These are phyloP conservation scores for Hansenula sp. DNA, from an alignment of 1,139 yeast genomes.

Conservation along the genomic window DNA sequence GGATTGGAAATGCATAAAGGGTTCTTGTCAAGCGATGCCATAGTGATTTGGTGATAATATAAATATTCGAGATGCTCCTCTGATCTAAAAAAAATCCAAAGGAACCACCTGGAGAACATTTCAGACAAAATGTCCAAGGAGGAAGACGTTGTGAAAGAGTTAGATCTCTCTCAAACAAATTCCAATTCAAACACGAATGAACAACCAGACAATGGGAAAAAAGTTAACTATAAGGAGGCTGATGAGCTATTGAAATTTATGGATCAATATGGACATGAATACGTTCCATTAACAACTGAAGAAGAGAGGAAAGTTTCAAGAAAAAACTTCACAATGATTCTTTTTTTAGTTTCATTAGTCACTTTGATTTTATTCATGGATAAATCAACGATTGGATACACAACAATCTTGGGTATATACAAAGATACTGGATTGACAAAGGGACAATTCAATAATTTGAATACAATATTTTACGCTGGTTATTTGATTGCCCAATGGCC, in stretches of 20 bases:
- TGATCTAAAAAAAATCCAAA: too few relatives aligned
- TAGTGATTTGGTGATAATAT: too few relatives aligned
- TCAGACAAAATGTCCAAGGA: too few relatives aligned
- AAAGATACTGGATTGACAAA: conserved; percentile 11
- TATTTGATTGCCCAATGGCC: conserved; percentile 30
- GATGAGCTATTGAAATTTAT: conserved; percentile 11
- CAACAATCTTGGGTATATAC: conserved; percentile 14
- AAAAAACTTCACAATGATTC: conserved; percentile 10
- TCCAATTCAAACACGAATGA: neutral
- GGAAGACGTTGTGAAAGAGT: too few relatives aligned
- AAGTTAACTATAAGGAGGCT: conserved; percentile 4
- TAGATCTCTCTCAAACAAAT: too few relatives aligned
- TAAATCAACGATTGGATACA: conserved; percentile 16
- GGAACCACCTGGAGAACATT: too few relatives aligned
- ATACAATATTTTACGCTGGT: conserved; percentile 7
- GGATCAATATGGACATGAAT: conserved; percentile 7
- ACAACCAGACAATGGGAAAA: neutral
- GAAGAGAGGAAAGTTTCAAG: conserved; percentile 5
- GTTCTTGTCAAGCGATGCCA: too few relatives aligned
- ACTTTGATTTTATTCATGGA: conserved; percentile 17
- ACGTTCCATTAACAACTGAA: conserved; percentile 10
- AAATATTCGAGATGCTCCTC: too few relatives aligned
- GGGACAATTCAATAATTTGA: conserved; percentile 10
- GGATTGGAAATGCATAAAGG: too few relatives aligned
- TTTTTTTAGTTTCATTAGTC: conserved; percentile 13